Evolutionary conservation across 78 protist genomes (phyloP).

Genomic region (Trichosphaerium sp.): DNA sequence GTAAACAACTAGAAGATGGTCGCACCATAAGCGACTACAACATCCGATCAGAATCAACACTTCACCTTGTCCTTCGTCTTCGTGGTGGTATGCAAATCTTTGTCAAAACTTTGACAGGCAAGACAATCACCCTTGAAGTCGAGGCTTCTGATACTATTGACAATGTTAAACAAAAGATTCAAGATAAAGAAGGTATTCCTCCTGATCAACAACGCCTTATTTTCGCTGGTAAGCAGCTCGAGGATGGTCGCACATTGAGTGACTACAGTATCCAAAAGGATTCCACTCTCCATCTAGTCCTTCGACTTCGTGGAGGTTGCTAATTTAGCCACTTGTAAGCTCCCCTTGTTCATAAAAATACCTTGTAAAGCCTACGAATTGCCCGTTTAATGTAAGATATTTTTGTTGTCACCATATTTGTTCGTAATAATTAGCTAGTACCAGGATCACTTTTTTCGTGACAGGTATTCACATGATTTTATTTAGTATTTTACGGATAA

Average conservation of each 20-base stretch:
- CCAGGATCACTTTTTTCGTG: too few relatives aligned
- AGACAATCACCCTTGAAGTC: constrained; percentile 97
- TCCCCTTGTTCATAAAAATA: too few relatives aligned
- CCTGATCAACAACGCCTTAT: constrained; percentile 98
- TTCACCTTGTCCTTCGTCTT: constrained; percentile 78
- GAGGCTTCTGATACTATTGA: constrained; percentile 91
- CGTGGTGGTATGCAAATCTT: constrained; percentile 85
- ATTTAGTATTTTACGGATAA: too few relatives aligned
- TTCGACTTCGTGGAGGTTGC: constrained; percentile 73
- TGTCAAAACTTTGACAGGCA: constrained; percentile 96
- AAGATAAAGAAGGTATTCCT: constrained; percentile 97
- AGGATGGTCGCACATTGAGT: constrained; percentile 80
- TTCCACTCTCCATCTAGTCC: constrained; percentile 71
- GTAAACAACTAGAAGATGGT: constrained; percentile 98
- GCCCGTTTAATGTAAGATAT: too few relatives aligned
- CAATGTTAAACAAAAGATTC: constrained; percentile 95
- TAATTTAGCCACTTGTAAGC: too few relatives aligned
- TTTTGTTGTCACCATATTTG: too few relatives aligned
- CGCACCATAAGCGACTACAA: constrained; percentile 95
- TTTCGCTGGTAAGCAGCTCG: constrained; percentile 97
- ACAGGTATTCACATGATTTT: too few relatives aligned
- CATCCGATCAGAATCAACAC: constrained; percentile 96
- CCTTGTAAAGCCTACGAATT: too few relatives aligned
- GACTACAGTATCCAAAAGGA: constrained; percentile 87
- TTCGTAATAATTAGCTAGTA: too few relatives aligned